Conservation (phyloP, 2,329 filamentous ascomycete genomes). For the Pestalotiopsis sp. region DNA sequence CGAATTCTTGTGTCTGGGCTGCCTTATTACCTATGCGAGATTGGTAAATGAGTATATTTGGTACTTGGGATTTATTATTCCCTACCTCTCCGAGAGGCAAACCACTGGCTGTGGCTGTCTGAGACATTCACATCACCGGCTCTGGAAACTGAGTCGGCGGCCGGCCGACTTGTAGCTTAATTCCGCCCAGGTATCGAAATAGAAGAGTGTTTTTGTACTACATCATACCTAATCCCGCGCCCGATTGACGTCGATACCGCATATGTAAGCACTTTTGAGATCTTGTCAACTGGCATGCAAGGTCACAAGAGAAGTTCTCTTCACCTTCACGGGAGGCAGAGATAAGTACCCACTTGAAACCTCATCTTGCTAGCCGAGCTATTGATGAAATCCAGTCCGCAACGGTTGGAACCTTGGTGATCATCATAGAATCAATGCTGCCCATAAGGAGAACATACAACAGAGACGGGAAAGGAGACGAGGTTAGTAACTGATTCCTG, state of each 20-base stretch:
- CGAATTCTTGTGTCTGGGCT: not conserved
- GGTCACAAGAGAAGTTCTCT: not conserved
- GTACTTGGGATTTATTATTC: not conserved
- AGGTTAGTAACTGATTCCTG: conserved; percentile 1
- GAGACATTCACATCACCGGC: not conserved
- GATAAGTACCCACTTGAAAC: conserved; percentile 6
- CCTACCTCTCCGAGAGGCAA: not conserved
- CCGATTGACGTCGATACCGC: not conserved
- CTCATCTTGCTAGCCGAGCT: not conserved
- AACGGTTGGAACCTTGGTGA: conserved; percentile 1
- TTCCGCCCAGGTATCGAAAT: not conserved
- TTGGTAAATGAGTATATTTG: no score
- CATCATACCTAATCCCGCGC: no score
- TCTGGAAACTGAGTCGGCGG: not conserved
- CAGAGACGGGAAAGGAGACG: not conserved
- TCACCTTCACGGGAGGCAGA: not conserved
- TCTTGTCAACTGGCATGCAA: not conserved
- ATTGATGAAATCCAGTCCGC: not conserved
- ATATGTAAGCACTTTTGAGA: not conserved
- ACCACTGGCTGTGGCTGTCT: not conserved
- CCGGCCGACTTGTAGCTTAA: not conserved
- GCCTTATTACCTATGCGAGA: no score
- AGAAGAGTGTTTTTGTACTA: not conserved
- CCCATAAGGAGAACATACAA: not conserved
- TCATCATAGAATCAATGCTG: not conserved